These are phyloP conservation scores for Ambrosia hybrid DNA, from an alignment of 140 eudicot species.

Conservation along the genomic window DNA sequence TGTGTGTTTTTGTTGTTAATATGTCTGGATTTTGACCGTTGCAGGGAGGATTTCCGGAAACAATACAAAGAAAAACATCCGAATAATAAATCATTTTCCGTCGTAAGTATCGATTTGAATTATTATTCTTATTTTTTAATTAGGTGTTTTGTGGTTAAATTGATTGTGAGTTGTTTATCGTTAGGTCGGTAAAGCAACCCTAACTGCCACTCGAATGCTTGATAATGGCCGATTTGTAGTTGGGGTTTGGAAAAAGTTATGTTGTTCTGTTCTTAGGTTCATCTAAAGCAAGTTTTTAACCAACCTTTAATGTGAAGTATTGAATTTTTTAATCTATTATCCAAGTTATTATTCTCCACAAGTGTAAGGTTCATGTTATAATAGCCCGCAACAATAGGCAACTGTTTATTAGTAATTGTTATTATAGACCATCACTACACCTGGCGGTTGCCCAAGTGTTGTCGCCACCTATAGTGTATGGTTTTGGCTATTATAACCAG, in stretches of 20 bases:
- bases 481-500: slow-evolving; percentile 18
- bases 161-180: not conserved
- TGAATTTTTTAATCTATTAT: too few species aligned
- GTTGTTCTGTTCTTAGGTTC: too few species aligned
- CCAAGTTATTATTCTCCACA: slow-evolving; percentile 11
- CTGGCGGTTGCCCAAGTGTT: not conserved
- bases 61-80: slow-evolving; percentile 65
- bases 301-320: too few species aligned
- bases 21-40: not conserved
- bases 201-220: too few species aligned
- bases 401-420: too few species aligned
- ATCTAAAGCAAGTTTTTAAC: too few species aligned
- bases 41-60: slow-evolving; percentile 79
- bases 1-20: not conserved
- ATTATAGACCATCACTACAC: not conserved
- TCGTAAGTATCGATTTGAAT: slow-evolving; percentile 32
- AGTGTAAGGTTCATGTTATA: slow-evolving; percentile 4
- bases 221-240: too few species aligned
- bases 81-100: slow-evolving; percentile 68
- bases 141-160: not conserved
- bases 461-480: slow-evolving; percentile 1
- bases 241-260: too few species aligned
- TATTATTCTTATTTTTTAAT: too few species aligned
- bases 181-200: slow-evolving; percentile 81
- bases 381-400: not conserved